These are phyloP conservation scores for Diophrys sp. DNA, from an alignment of 73 alveolate species.

Conservation along the genomic window DNA sequence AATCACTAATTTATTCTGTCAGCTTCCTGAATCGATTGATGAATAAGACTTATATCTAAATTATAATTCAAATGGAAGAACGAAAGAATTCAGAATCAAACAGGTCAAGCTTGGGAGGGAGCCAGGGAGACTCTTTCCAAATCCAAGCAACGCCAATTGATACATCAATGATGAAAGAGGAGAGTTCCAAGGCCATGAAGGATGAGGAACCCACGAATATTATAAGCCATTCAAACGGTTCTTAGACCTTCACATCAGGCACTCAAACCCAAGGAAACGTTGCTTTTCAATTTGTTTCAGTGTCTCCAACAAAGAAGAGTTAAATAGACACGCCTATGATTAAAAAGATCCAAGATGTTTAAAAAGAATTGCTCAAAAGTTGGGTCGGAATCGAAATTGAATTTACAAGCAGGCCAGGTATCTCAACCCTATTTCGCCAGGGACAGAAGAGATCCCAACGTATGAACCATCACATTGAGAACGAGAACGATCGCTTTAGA, in stretches of 20 bases:
- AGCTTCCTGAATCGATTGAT: too few relatives aligned
- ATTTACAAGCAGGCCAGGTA: constrained; percentile 57
- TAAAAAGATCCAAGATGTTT: constrained; percentile 35
- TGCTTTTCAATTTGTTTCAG: background rate
- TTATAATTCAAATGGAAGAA: too few relatives aligned
- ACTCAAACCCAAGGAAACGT: background rate
- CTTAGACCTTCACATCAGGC: background rate
- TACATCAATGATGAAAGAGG: too few relatives aligned
- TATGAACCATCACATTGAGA: constrained; percentile 1
- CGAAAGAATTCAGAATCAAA: too few relatives aligned
- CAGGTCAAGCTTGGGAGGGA: too few relatives aligned
- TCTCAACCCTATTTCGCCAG: constrained; percentile 1
- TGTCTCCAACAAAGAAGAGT: constrained; percentile 6
- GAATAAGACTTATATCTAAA: too few relatives aligned
- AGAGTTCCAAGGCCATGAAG: too few relatives aligned
- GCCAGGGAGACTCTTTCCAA: too few relatives aligned
- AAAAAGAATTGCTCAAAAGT: constrained; percentile 9
- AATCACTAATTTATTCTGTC: too few relatives aligned
- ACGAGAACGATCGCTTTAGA: constrained; percentile 17
- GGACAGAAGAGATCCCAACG: background rate
- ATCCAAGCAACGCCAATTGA: too few relatives aligned
- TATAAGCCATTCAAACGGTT: background rate
- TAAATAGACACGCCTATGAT: constrained; percentile 2
- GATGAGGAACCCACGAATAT: background rate
- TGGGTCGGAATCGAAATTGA: constrained; percentile 53